Percentiles rank a stretch among this genome's conserved stretches.
Evolutionary conservation across 768 basidiomycete genomes (phyloP).

Genomic region (Guyanaporus albipodus): DNA sequence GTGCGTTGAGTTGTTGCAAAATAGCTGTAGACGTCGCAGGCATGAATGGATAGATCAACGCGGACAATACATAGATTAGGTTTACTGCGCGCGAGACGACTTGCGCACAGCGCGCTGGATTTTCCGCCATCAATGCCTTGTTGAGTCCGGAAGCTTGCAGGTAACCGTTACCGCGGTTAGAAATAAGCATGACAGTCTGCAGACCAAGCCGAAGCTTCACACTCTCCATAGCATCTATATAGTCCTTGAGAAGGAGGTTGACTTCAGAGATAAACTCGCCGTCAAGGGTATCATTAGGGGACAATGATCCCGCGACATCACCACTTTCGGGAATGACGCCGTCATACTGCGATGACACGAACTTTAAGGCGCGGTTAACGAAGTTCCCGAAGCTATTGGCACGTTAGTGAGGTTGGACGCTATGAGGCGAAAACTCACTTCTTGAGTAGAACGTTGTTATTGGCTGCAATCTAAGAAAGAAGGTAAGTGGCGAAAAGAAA

Average conservation of each 20-base stretch:
- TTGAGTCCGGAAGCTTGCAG: slow-evolving; percentile 90
- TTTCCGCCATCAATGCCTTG: slow-evolving; percentile 79
- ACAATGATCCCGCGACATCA: slow-evolving; percentile 65
- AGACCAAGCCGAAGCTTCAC: slow-evolving; percentile 88
- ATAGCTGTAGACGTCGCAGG: slow-evolving; percentile 82
- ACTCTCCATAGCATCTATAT: slow-evolving; percentile 82
- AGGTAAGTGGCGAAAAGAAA: not conserved
- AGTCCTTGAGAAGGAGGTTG: slow-evolving; percentile 74
- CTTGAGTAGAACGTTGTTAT: slow-evolving; percentile 91
- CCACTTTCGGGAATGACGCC: slow-evolving; percentile 75
- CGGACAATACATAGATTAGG: slow-evolving; percentile 86
- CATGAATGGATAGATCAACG: slow-evolving; percentile 93
- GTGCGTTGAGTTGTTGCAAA: slow-evolving; percentile 84
- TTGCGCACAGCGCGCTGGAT: slow-evolving; percentile 83
- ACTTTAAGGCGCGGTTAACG: slow-evolving; percentile 92
- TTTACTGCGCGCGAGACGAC: slow-evolving; percentile 89
- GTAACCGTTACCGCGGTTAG: slow-evolving; percentile 86
- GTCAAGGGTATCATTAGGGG: slow-evolving; percentile 62
- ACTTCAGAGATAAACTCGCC: slow-evolving; percentile 75
- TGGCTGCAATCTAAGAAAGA: slow-evolving; percentile 66
- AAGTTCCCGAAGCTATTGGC: slow-evolving; percentile 86
- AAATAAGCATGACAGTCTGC: slow-evolving; percentile 85
- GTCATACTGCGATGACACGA: slow-evolving; percentile 81
- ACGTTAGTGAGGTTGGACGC: not conserved
- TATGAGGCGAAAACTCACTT: slow-evolving; percentile 50